A percentile compares a stretch with the other conserved stretches of the same genome.
phyloP scores from a whole-genome alignment of 2,329 filamentous ascomycete genomes.

The Arthrobotrys musiformis region DNA sequence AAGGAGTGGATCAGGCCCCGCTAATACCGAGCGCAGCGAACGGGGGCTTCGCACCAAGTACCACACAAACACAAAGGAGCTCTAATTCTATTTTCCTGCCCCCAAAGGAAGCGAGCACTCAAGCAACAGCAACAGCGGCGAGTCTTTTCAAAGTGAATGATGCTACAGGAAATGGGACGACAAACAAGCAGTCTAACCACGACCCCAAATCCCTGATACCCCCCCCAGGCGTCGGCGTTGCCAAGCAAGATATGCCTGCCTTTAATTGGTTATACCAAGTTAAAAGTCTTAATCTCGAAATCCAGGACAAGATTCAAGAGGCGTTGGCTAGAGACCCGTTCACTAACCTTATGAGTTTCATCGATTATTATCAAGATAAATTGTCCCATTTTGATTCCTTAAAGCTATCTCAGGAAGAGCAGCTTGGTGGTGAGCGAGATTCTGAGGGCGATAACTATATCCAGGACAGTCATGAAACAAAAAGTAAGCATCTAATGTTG shows the following conservation, averaged over 20 bases:
- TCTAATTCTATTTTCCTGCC: slow-evolving; percentile 13
- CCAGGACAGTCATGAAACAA: not conserved
- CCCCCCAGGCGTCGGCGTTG: slow-evolving; percentile 12
- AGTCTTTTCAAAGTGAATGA: not conserved
- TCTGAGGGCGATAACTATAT: slow-evolving; percentile 14
- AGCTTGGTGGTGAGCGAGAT: not conserved
- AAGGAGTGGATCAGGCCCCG: not conserved
- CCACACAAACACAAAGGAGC: not conserved
- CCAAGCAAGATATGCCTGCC: slow-evolving; percentile 37
- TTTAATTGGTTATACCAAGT: slow-evolving; percentile 53
- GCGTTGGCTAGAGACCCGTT: slow-evolving; percentile 25
- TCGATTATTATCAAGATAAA: slow-evolving; percentile 35
- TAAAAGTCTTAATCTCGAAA: slow-evolving; percentile 31
- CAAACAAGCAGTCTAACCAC: not conserved
- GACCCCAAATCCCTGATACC: slow-evolving; percentile 38
- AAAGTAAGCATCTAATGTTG: slow-evolving; percentile 26
- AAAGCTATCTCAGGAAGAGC: slow-evolving; percentile 26
- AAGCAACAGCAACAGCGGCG: not conserved
- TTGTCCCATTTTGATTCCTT: slow-evolving; percentile 11
- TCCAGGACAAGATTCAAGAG: slow-evolving; percentile 17
- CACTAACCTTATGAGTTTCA: slow-evolving; percentile 18
- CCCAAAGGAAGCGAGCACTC: not conserved
- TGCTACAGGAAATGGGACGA: not conserved
- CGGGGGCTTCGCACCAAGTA: not conserved
- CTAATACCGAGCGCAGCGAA: not conserved